Percentiles rank a stretch among this genome's conserved stretches.
Evolutionary conservation across 2,329 filamentous ascomycete species (phyloP).

Genomic region (Arthroderma sp.): DNA sequence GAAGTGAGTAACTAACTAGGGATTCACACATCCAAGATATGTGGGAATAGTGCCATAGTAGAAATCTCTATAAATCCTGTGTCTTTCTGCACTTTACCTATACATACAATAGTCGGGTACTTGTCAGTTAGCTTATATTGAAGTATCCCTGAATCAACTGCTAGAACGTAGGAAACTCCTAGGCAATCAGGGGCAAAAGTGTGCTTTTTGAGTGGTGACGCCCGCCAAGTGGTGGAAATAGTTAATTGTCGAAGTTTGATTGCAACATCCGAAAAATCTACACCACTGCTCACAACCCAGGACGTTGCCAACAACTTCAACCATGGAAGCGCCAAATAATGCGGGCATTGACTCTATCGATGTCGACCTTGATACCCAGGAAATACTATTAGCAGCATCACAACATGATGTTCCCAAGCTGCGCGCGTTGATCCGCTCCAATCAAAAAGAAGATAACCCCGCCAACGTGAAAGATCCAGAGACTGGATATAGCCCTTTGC

Average conservation of each 20-base stretch:
- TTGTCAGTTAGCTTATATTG: no score
- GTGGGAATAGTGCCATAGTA: no score
- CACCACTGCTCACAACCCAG: neutral
- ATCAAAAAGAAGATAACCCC: conserved; percentile 38
- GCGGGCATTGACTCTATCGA: conserved; percentile 13
- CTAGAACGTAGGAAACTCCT: no score
- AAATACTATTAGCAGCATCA: conserved; percentile 53
- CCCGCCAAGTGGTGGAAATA: neutral
- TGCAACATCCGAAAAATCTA: neutral
- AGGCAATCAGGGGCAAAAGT: no score
- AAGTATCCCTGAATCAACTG: no score
- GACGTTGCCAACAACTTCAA: neutral
- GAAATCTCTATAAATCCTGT: no score
- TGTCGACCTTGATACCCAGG: conserved; percentile 38
- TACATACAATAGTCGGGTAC: no score
- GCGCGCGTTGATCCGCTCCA: conserved; percentile 53
- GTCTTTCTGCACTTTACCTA: no score
- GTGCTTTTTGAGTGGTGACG: neutral
- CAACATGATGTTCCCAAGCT: conserved; percentile 57
- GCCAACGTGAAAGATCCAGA: conserved; percentile 70
- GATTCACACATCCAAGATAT: no score
- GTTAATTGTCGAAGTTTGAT: neutral
- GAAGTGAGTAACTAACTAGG: no score
- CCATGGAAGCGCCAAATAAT: conserved; percentile 5
- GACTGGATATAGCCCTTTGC: conserved; percentile 77